Percentiles rank a stretch among this genome's conserved stretches.
Evolutionary conservation across 2,329 filamentous ascomycete genomes (phyloP).

Genomic region (Hypoxylon sp.): DNA sequence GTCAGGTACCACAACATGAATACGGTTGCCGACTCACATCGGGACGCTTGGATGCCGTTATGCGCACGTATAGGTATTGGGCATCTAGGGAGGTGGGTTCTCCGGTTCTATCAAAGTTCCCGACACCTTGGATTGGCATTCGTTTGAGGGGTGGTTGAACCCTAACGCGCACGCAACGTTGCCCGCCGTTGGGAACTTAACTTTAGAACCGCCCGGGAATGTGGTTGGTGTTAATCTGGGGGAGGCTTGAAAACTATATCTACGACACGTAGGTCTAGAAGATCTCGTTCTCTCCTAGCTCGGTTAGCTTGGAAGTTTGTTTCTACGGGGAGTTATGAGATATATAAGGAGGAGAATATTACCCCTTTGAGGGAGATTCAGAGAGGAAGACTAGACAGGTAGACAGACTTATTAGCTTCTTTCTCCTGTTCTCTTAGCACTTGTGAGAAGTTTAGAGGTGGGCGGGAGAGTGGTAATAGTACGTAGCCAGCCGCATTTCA

Average conservation of each 20-base stretch:
- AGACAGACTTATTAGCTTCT: neutral
- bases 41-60: neutral
- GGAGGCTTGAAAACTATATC: neutral
- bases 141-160: constrained; percentile 12
- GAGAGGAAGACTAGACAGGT: neutral
- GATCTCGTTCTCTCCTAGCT: neutral
- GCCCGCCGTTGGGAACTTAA: constrained; percentile 20
- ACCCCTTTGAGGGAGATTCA: neutral
- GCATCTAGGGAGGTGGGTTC: neutral
- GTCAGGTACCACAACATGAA: constrained; percentile 16
- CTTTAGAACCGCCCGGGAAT: constrained; percentile 1
- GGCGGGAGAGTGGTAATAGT: constrained; percentile 7
- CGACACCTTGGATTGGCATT: constrained; percentile 28
- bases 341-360: constrained; percentile 16
- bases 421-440: constrained; percentile 3
- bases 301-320: constrained; percentile 13
- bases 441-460: constrained; percentile 1
- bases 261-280: constrained; percentile 1
- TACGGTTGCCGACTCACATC: neutral
- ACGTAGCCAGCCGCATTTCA: constrained; percentile 19
- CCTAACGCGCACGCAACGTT: constrained; percentile 19
- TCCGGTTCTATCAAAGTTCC: constrained; percentile 3
- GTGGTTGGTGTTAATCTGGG: neutral
- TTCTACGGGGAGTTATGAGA: neutral
- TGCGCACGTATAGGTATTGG: constrained; percentile 1